phyloP scores from a whole-genome alignment of 2,329 filamentous ascomycete species.

The Colletotrichum karsti region DNA sequence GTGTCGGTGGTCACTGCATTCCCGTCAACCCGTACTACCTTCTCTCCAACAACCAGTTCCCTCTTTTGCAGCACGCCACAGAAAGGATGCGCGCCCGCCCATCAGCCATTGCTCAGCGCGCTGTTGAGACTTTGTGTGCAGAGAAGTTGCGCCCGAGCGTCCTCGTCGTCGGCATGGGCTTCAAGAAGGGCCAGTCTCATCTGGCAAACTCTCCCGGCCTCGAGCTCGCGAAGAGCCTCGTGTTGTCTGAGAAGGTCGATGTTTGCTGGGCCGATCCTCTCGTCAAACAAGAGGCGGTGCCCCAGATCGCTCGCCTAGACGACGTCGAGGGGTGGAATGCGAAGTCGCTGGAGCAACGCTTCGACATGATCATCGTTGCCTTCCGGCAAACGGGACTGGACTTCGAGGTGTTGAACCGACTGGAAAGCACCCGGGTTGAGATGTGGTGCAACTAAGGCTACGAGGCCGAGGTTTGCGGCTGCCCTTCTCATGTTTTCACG shows the following conservation, averaged over 20 bases:
- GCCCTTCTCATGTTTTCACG: background rate
- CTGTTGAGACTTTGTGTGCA: conserved; percentile 40
- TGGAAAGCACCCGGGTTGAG: conserved; percentile 45
- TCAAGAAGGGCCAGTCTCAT: conserved; percentile 58
- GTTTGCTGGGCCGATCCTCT: conserved; percentile 54
- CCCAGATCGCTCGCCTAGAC: conserved; percentile 46
- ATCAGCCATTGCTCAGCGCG: conserved; percentile 44
- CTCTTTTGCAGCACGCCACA: conserved; percentile 53
- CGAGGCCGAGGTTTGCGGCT: conserved; percentile 10
- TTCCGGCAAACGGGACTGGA: conserved; percentile 53
- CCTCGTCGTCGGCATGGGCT: conserved; percentile 57
- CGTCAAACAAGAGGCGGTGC: conserved; percentile 50
- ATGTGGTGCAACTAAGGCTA: conserved; percentile 44
- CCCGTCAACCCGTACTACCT: conserved; percentile 64
- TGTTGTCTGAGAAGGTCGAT: conserved; percentile 45
- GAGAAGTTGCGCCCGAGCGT: conserved; percentile 38
- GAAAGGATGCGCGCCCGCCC: conserved; percentile 54
- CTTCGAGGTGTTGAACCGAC: conserved; percentile 44
- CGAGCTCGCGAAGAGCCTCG: conserved; percentile 47
- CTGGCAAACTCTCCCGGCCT: conserved; percentile 57
- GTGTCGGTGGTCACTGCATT: conserved; percentile 65
- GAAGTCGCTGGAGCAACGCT: conserved; percentile 42
- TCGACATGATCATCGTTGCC: conserved; percentile 53
- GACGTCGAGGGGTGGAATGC: conserved; percentile 46
- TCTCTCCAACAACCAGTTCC: conserved; percentile 55